phyloP scores from a whole-genome alignment of 2,329 filamentous ascomycete species.

The Aspergillus neoniger region DNA sequence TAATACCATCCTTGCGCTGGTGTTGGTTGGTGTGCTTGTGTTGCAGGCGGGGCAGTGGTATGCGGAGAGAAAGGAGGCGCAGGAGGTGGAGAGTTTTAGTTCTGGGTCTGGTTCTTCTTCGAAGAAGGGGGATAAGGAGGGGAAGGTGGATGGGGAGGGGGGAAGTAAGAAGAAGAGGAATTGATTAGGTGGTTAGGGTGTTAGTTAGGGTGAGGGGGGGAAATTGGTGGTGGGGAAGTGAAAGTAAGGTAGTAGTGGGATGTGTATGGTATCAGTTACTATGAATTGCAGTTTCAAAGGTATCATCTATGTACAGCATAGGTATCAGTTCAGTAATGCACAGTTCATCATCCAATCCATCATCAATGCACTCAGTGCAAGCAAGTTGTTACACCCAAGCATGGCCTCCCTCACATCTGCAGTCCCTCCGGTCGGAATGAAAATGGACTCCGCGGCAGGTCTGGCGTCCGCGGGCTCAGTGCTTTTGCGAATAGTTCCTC shows the following conservation, averaged over 20 bases:
- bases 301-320: neutral
- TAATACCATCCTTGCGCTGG: slow-evolving; percentile 92
- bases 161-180: slow-evolving; percentile 19
- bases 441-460: slow-evolving; percentile 83
- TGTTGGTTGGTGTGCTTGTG: slow-evolving; percentile 86
- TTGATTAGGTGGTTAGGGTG: neutral
- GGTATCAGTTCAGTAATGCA: neutral
- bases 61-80: slow-evolving; percentile 86
- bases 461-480: slow-evolving; percentile 81
- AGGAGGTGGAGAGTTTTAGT: slow-evolving; percentile 73
- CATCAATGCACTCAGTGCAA: no score
- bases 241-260: slow-evolving; percentile 10
- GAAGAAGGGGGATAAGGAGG: slow-evolving; percentile 44
- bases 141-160: slow-evolving; percentile 38
- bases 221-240: slow-evolving; percentile 1
- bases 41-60: slow-evolving; percentile 98
- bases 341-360: no score
- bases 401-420: slow-evolving; percentile 15
- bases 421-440: slow-evolving; percentile 51
- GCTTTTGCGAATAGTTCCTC: slow-evolving; percentile 87
- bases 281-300: neutral
- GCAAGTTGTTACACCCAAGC: neutral
- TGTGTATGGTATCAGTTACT: neutral
- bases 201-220: no score
- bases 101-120: neutral